Base-by-base conservation (phyloP, 2,329 filamentous ascomycete species). In the Sclerotinia trifoliorum region DNA sequence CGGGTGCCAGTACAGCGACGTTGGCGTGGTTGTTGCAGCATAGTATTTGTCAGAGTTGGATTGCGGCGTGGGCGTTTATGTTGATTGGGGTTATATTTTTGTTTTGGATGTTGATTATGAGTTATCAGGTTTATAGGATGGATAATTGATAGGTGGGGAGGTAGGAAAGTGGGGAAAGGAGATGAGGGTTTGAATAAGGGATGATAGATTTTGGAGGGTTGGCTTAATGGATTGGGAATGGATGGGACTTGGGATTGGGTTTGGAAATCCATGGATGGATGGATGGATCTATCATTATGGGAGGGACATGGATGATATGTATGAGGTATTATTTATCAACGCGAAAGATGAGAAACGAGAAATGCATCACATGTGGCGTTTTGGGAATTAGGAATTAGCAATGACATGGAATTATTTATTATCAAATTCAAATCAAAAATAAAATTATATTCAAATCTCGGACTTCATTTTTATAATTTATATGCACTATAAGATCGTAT, bases 91-190 rank as follows among this genome's bases (percentile, higher is more conserved):
- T 78, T 24, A 78, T 88, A 1, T 89, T 89, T 71, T 76, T 89
- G 69, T 75, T 90, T n/a, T 90, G 87, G 87, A 86, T 89, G 74
- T 88, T 89, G 82, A 80, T 89, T 70, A 89, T 90, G 84, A 84
- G 86, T 15, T 86, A 88, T 73, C 86, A 88, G 71, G 87, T 90
- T 13, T 90, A 78, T 65, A 70, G 73, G 46, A 74, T 75, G 39
- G 73, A 77, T 71, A 29, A 67, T 21, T 71, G 72, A 17, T 42
- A 49, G 13, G 78, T 66, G 21, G 76, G 77, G 3, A 7, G 32
- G 6, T 32, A 77, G 29, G n/a, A 78, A 78, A 32, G 80, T 80
- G 6, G 73, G 71, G 0, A 78, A 4, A n/a, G 19, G 29, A 39
- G 19, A 55, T 15, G 13, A 0, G 19, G 24, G 1, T 21, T 5